phyloP scores from a whole-genome alignment of 768 basidiomycete species.

The Lentinula detonsa region DNA sequence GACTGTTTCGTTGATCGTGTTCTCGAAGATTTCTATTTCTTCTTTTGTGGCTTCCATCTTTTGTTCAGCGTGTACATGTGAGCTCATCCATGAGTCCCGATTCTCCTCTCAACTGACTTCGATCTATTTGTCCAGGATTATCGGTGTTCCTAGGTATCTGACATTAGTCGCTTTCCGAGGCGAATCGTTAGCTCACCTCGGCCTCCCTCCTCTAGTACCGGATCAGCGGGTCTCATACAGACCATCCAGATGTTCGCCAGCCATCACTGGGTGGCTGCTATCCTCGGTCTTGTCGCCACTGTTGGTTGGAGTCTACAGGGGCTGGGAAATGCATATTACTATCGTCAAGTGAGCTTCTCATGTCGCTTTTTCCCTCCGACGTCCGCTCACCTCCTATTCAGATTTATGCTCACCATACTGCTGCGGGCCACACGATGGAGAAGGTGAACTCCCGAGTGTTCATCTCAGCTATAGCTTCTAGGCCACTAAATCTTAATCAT shows the following conservation, averaged over 20 bases:
- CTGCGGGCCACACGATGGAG: conserved; percentile 84
- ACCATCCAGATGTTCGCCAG: conserved; percentile 76
- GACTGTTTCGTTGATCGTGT: conserved; percentile 20
- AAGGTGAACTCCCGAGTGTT: conserved; percentile 43
- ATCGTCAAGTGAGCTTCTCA: conserved; percentile 53
- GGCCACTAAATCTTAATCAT: conserved; percentile 5
- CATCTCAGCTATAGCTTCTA: conserved; percentile 13
- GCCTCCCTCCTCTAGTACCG: conserved; percentile 51
- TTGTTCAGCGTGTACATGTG: conserved; percentile 90
- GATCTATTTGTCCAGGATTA: conserved; percentile 53
- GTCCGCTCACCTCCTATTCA: conserved; percentile 20
- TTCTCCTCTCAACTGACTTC: conserved; percentile 14
- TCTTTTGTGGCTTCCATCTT: conserved; percentile 94
- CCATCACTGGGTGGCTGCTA: conserved; percentile 70
- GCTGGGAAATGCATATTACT: conserved; percentile 74
- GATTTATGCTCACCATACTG: conserved; percentile 75
- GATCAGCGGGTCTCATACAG: conserved; percentile 92
- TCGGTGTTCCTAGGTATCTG: conserved; percentile 81
- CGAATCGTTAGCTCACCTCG: conserved; percentile 9
- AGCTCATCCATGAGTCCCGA: conserved; percentile 21
- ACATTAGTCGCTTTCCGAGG: conserved; percentile 22
- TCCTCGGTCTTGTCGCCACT: conserved; percentile 76
- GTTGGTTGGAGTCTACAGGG: conserved; percentile 88
- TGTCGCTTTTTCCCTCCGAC: conserved; percentile 9
- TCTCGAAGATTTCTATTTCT: conserved; percentile 83